Evolutionary conservation across 1,284 basidiomycete genomes (phyloP).

Genomic region (Sphaerobolus stellatus): DNA sequence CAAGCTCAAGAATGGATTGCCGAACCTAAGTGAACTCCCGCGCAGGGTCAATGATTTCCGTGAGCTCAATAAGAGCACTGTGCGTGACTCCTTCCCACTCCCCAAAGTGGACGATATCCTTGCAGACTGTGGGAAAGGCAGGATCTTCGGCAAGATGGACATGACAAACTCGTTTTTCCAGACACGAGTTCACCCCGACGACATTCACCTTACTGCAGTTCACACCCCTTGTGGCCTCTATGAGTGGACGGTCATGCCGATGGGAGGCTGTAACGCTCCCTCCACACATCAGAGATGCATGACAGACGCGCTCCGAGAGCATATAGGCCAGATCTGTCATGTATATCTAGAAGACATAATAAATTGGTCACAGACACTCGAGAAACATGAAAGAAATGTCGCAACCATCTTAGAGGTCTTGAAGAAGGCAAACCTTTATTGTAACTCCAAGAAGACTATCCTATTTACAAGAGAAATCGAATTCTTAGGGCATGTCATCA

Average conservation of each 20-base stretch:
- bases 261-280: too few species aligned
- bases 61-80: constrained; percentile 35
- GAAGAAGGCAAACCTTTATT: constrained; percentile 20
- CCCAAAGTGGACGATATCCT: too few species aligned
- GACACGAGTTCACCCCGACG: constrained; percentile 35
- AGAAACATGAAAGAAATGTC: constrained; percentile 37
- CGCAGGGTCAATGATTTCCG: constrained; percentile 43
- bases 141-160: constrained; percentile 32
- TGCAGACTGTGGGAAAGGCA: too few species aligned
- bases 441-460: constrained; percentile 30
- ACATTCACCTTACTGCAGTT: constrained; percentile 30
- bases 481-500: constrained; percentile 39
- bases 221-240: too few species aligned
- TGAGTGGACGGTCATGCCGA: too few species aligned
- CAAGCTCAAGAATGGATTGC: constrained; percentile 31
- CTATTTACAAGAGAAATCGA: constrained; percentile 27
- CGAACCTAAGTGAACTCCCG: constrained; percentile 32
- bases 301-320: constrained; percentile 27
- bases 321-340: too few species aligned
- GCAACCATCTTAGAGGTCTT: constrained; percentile 28
- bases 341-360: too few species aligned
- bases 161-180: too few species aligned
- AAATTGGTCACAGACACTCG: constrained; percentile 38
- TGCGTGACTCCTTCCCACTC: too few species aligned
- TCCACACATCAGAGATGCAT: too few species aligned